phyloP scores from a whole-genome alignment of 208 protist species.

The Trypanosoma melophagium region DNA sequence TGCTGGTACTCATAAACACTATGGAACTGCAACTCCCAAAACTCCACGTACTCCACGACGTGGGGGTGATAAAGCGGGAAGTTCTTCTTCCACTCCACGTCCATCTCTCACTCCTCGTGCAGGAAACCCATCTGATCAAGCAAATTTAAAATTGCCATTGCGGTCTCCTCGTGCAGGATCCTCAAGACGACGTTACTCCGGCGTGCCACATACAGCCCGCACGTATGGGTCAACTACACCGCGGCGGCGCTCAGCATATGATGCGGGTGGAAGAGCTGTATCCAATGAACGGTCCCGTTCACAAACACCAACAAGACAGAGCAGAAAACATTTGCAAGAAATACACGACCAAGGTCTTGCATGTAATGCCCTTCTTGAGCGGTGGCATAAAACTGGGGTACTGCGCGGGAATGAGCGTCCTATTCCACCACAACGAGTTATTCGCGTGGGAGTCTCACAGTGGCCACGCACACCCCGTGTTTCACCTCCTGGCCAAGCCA shows the following conservation, averaged over 20 bases:
- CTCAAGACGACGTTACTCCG: too few relatives aligned
- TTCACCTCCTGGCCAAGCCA: too few relatives aligned
- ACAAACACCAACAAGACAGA: too few relatives aligned
- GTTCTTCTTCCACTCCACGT: too few relatives aligned
- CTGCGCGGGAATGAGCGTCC: background rate
- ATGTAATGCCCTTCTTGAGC: background rate
- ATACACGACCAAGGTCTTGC: background rate
- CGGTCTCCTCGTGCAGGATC: too few relatives aligned
- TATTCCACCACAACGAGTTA: constrained; percentile 7
- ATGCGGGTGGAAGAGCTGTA: too few relatives aligned
- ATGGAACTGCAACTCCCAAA: background rate
- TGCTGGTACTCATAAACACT: background rate
- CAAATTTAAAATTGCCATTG: too few relatives aligned
- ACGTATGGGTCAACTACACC: background rate
- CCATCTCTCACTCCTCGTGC: too few relatives aligned
- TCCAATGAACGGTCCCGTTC: too few relatives aligned
- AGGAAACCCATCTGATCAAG: too few relatives aligned
- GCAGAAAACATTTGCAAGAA: background rate
- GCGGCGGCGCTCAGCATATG: background rate
- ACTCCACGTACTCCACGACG: constrained; percentile 2
- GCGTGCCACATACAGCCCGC: too few relatives aligned
- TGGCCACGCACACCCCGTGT: background rate
- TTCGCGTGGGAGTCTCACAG: background rate
- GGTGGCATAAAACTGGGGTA: background rate
- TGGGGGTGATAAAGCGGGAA: too few relatives aligned